Evolutionary conservation across 2,329 filamentous ascomycete species (phyloP).

Genomic region (Colletotrichum sp.): DNA sequence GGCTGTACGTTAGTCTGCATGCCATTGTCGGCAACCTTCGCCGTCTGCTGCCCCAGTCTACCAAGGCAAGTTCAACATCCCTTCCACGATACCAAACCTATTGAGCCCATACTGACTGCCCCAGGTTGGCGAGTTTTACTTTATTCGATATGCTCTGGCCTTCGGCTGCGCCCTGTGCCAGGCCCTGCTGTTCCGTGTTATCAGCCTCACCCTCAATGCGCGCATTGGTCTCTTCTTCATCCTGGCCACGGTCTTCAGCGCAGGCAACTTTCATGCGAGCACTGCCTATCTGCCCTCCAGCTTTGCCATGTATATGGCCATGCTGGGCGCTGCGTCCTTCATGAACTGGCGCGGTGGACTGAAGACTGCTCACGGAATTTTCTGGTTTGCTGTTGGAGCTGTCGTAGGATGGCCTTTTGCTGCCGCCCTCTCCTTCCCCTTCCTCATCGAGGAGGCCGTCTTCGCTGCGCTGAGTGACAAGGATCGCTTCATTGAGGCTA

Average conservation of each 20-base stretch:
- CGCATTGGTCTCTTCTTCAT: constrained; percentile 87
- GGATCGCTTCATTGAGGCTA: constrained; percentile 63
- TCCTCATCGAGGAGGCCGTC: constrained; percentile 77
- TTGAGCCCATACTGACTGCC: background rate
- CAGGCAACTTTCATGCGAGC: constrained; percentile 93
- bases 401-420: constrained; percentile 96
- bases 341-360: constrained; percentile 86
- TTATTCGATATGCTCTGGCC: constrained; percentile 77
- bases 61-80: constrained; percentile 48
- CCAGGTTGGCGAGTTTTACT: constrained; percentile 80
- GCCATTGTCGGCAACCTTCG: constrained; percentile 72
- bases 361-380: constrained; percentile 81
- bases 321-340: constrained; percentile 86
- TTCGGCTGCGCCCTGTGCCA: constrained; percentile 81
- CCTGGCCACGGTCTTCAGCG: constrained; percentile 75
- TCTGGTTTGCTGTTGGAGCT: constrained; percentile 87
- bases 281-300: constrained; percentile 88
- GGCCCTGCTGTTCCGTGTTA: constrained; percentile 77
- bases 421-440: constrained; percentile 79
- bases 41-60: constrained; percentile 64
- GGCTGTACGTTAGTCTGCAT: constrained; percentile 87
- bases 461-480: constrained; percentile 57
- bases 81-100: background rate
- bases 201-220: constrained; percentile 78
- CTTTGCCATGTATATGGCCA: constrained; percentile 94